Evolutionary conservation across 225 moss, liverwort and hornwort species (phyloP), one percentile per base, ranked within the genome.

Genomic region (Pseudisothecium myosuroides): DNA sequence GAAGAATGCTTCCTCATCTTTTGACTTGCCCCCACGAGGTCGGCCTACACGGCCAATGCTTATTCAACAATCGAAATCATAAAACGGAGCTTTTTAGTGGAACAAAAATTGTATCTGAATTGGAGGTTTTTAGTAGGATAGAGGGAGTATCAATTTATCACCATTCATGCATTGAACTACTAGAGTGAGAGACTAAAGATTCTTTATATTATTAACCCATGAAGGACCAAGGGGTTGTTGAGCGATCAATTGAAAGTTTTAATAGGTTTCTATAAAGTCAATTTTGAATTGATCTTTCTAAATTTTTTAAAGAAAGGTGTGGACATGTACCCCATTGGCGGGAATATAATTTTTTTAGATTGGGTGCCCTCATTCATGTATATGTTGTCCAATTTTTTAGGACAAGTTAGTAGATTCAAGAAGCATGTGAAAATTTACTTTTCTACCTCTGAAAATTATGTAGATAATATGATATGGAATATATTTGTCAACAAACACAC

Each of bases 371-470:
- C 0, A 71, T 71, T 15, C 26, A 41, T 26, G 26, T 9, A 22
- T n/a, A 68, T 37, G 9, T 0, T 68, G 0, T 7, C 1, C 0
- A 1, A 1, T 5, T 9, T 41, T 41, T 26, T 41, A 26, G 5
- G 2, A 2, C 24, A 41, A 8, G 8, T 23, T 2, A 2, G 0
- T 0, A n/a, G 1, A 8, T 71, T 71, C 0, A 0, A 0, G 3
- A 41, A 27, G 26, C 26, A 71, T 41, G 3, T 26, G 2, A 41
- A 71, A 71, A 71, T 26, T 9, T 26, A 15, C 15, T 41, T 15
- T 1, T 72, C 28, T 28, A 28, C 10, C 0, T 28, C 0, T 28
- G 0, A 10, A 73, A 45, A 45, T 73, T 45, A 71, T 27, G 16
- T 71, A 45, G 10, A 28, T 17, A 14, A 28, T 17, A 28, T 28